Conservation (phyloP, 1,139 yeast genomes). For the Blastobotrys aristatus region DNA sequence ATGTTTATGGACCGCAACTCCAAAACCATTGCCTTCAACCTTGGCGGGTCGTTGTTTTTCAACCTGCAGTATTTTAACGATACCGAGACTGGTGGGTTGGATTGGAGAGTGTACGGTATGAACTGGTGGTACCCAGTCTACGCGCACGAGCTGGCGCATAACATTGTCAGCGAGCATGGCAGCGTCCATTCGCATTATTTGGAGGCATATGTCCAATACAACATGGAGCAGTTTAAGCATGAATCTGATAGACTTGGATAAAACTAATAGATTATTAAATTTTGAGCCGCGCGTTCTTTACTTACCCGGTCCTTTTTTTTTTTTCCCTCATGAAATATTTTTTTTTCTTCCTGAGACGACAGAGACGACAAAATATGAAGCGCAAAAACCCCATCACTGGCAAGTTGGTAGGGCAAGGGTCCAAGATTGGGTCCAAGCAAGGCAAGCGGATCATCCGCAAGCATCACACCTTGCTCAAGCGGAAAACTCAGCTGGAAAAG, state of each 20-base stretch:
- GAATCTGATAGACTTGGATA: background rate
- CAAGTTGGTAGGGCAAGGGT: background rate
- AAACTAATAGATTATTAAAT: too few species aligned
- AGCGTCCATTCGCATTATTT: conserved; percentile 36
- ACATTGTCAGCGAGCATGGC: conserved; percentile 35
- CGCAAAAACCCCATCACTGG: conserved; percentile 6
- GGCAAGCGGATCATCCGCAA: conserved; percentile 33
- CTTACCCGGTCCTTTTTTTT: too few species aligned
- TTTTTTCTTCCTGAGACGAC: too few species aligned
- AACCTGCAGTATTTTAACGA: conserved; percentile 31
- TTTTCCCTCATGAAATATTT: too few species aligned
- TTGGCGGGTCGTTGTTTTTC: conserved; percentile 37
- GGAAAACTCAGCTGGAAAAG: conserved; percentile 24
- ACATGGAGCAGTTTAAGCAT: conserved; percentile 22
- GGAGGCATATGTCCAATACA: conserved; percentile 31
- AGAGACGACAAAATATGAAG: conserved; percentile 1
- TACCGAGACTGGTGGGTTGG: conserved; percentile 12
- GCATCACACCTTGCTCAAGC: conserved; percentile 35
- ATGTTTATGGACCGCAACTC: conserved; percentile 28
- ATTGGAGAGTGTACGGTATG: conserved; percentile 21
- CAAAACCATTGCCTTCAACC: conserved; percentile 36
- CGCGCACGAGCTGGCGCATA: conserved; percentile 42
- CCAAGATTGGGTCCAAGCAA: conserved; percentile 24
- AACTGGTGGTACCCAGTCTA: conserved; percentile 39
- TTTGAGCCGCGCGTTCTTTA: too few species aligned